Conservation (phyloP, 768 basidiomycete species). For the Hypholoma fasciculare region DNA sequence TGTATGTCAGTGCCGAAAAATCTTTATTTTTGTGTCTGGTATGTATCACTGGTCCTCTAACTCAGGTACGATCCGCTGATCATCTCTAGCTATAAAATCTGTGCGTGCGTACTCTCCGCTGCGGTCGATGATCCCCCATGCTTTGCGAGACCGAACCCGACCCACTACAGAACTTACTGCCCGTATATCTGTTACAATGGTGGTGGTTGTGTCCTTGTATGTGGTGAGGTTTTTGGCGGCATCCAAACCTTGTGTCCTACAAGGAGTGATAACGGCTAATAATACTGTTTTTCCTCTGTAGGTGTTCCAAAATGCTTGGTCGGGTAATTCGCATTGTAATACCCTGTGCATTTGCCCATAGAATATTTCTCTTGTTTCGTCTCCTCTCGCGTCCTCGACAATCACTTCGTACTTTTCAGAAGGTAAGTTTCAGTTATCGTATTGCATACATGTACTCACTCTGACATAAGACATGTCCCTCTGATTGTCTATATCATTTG, state of each 20-base stretch:
- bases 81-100: background rate
- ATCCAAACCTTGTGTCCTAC: background rate
- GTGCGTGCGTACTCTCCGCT: background rate
- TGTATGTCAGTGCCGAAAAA: too few relatives aligned
- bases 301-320: background rate
- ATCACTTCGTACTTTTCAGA: background rate
- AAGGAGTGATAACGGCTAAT: background rate
- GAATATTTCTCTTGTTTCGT: background rate
- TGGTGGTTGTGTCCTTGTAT: background rate
- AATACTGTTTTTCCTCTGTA: background rate
- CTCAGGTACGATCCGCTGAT: too few relatives aligned
- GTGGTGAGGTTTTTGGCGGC: background rate
- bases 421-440: background rate
- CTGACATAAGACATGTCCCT: slow-evolving; percentile 1
- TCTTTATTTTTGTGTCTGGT: too few relatives aligned
- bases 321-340: background rate
- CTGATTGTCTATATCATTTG: background rate
- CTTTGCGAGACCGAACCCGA: background rate
- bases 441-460: background rate
- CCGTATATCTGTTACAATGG: background rate
- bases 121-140: background rate
- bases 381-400: too few relatives aligned
- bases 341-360: background rate
- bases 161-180: background rate
- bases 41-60: too few relatives aligned